These are phyloP conservation scores for Elsinoe necatrix DNA, from an alignment of 2,329 filamentous ascomycete genomes.

Conservation along the genomic window DNA sequence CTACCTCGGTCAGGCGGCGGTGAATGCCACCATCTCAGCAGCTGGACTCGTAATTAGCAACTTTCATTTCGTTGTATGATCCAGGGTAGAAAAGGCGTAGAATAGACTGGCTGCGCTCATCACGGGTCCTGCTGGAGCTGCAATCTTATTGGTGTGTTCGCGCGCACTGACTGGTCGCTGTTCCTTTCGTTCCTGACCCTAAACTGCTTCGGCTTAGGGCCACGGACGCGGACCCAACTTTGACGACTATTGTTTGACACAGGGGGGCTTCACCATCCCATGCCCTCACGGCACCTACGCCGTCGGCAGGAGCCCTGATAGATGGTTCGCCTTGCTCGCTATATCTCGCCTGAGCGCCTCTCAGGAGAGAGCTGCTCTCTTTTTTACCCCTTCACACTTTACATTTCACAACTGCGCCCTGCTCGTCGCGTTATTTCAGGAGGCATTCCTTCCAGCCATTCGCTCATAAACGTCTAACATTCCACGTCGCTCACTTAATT, in stretches of 20 bases:
- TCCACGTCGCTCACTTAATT: slow-evolving; percentile 13
- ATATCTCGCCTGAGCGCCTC: slow-evolving; percentile 10
- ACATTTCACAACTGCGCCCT: not conserved
- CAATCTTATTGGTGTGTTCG: not conserved
- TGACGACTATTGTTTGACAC: slow-evolving; percentile 9
- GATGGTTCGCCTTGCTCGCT: slow-evolving; percentile 6
- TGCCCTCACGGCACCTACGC: not conserved
- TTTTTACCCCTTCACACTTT: not conserved
- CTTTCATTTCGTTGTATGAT: slow-evolving; percentile 1
- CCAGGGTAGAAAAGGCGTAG: slow-evolving; percentile 2
- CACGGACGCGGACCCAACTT: not conserved
- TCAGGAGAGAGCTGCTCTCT: not conserved
- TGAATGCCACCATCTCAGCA: not conserved
- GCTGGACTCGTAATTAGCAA: not conserved
- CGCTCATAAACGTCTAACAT: slow-evolving; percentile 12
- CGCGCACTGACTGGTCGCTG: not conserved
- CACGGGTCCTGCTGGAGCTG: not conserved
- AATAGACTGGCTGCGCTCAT: not conserved
- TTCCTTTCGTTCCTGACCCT: slow-evolving; percentile 11
- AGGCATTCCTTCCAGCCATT: slow-evolving; percentile 11
- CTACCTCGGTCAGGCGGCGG: not conserved
- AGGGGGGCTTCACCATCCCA: not conserved
- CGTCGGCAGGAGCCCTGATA: not conserved
- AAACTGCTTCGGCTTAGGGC: not conserved
- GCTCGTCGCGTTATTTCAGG: slow-evolving; percentile 4